Percentiles rank a stretch among this genome's conserved stretches.
Conservation (phyloP, 192 early-diverging fungal genomes). For the Pilobolus umbonatus region DNA sequence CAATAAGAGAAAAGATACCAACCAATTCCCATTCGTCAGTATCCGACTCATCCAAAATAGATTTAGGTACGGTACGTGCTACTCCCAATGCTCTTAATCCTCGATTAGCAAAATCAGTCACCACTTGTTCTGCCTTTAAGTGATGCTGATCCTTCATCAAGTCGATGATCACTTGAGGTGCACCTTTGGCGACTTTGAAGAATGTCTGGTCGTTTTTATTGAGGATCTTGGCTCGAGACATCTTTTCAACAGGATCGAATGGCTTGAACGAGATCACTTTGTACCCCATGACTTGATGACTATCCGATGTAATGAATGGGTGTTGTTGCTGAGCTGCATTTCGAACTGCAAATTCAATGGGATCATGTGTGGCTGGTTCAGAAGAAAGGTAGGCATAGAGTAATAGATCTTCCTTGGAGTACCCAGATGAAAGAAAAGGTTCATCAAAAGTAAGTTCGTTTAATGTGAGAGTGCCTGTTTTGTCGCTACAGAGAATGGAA, state of each 20-base stretch:
- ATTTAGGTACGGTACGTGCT: slow-evolving; percentile 45
- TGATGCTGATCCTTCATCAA: slow-evolving; percentile 40
- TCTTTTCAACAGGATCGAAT: slow-evolving; percentile 69
- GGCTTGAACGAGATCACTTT: slow-evolving; percentile 62
- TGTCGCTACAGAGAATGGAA: slow-evolving; percentile 60
- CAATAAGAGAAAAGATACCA: slow-evolving; percentile 61
- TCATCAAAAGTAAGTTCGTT: slow-evolving; percentile 77
- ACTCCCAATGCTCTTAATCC: slow-evolving; percentile 73
- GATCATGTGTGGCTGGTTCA: slow-evolving; percentile 69
- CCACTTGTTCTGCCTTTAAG: slow-evolving; percentile 43
- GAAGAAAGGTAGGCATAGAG: slow-evolving; percentile 61
- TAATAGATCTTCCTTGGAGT: slow-evolving; percentile 52
- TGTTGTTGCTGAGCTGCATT: slow-evolving; percentile 50
- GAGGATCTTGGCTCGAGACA: slow-evolving; percentile 59
- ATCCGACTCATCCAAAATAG: not conserved
- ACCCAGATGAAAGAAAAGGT: slow-evolving; percentile 44
- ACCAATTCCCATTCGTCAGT: slow-evolving; percentile 56
- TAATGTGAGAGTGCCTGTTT: slow-evolving; percentile 73
- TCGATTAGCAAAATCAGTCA: slow-evolving; percentile 56
- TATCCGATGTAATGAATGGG: slow-evolving; percentile 39
- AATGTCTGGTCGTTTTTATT: slow-evolving; percentile 43
- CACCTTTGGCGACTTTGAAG: slow-evolving; percentile 69
- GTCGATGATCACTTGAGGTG: slow-evolving; percentile 65
- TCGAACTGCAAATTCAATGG: slow-evolving; percentile 74
- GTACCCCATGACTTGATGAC: slow-evolving; percentile 61